Evolutionary conservation across 1,284 basidiomycete genomes (phyloP).

Genomic region (Cutaneotrichosporon spelunceum): DNA sequence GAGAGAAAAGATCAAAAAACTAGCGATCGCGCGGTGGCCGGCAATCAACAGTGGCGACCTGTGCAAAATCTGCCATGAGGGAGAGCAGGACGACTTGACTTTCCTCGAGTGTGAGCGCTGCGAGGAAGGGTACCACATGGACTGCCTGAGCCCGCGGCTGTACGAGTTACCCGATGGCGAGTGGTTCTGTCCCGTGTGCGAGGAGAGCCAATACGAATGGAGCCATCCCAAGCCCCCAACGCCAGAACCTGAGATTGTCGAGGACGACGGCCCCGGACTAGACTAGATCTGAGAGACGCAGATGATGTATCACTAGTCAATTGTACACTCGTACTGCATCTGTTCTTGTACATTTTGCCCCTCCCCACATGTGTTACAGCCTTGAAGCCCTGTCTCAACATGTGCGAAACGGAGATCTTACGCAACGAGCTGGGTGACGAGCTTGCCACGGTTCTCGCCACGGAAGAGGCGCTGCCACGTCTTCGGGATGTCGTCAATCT

Average conservation of each 20-base stretch:
- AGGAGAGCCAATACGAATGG: slow-evolving; percentile 18
- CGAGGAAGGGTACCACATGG: slow-evolving; percentile 80
- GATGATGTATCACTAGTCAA: neutral
- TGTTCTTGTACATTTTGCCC: neutral
- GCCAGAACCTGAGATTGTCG: neutral
- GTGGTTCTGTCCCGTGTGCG: slow-evolving; percentile 83
- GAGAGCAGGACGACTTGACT: slow-evolving; percentile 63
- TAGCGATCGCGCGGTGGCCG: slow-evolving; percentile 64
- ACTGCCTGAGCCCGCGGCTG: slow-evolving; percentile 76
- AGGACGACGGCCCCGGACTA: neutral
- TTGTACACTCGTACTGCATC: neutral
- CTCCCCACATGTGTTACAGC: neutral
- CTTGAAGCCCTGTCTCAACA: slow-evolving; percentile 2
- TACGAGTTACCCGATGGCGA: slow-evolving; percentile 76
- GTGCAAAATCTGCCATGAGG: slow-evolving; percentile 67
- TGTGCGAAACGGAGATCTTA: neutral
- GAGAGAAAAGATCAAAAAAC: neutral
- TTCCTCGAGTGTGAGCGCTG: slow-evolving; percentile 88
- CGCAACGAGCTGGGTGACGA: slow-evolving; percentile 38
- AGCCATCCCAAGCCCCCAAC: neutral
- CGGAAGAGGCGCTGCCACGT: slow-evolving; percentile 41
- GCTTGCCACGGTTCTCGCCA: slow-evolving; percentile 45
- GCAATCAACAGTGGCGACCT: slow-evolving; percentile 64
- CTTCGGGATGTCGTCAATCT: slow-evolving; percentile 43
- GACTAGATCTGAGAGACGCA: neutral